A percentile compares a stretch with the other conserved stretches of the same genome.
Evolutionary conservation across 805 yeast species (phyloP).

Genomic region (Candida awuae): DNA sequence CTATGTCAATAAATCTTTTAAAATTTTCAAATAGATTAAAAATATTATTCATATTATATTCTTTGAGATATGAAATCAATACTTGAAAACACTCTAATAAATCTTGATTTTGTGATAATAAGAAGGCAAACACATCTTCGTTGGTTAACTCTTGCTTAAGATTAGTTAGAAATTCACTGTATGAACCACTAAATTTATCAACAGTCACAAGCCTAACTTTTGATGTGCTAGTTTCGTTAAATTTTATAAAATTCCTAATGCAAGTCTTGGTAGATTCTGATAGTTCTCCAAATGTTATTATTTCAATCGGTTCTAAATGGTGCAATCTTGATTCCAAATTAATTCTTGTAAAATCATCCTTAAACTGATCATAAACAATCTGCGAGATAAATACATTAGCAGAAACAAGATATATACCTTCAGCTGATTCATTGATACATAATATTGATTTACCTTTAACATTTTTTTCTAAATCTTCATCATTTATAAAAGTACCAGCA

Average conservation of each 20-base stretch:
- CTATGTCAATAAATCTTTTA: constrained; percentile 39
- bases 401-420: constrained; percentile 43
- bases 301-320: constrained; percentile 73
- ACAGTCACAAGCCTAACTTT: background rate
- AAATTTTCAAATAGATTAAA: constrained; percentile 47
- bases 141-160: constrained; percentile 1
- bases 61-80: constrained; percentile 48
- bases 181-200: background rate
- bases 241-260: constrained; percentile 16
- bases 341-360: constrained; percentile 47
- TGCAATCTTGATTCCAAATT: constrained; percentile 67
- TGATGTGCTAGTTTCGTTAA: constrained; percentile 1
- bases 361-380: constrained; percentile 61
- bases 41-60: constrained; percentile 53
- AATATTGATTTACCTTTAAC: constrained; percentile 36
- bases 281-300: constrained; percentile 39
- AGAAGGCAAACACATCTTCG: constrained; percentile 12
- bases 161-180: constrained; percentile 9
- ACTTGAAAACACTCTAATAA: constrained; percentile 30
- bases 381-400: constrained; percentile 72
- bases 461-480: constrained; percentile 20
- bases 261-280: constrained; percentile 29
- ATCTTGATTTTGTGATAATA: constrained; percentile 12
- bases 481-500: constrained; percentile 74
- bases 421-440: constrained; percentile 31